These are phyloP conservation scores for Colletotrichum tofieldiae DNA, from an alignment of 2,329 filamentous ascomycete genomes.

Conservation along the genomic window DNA sequence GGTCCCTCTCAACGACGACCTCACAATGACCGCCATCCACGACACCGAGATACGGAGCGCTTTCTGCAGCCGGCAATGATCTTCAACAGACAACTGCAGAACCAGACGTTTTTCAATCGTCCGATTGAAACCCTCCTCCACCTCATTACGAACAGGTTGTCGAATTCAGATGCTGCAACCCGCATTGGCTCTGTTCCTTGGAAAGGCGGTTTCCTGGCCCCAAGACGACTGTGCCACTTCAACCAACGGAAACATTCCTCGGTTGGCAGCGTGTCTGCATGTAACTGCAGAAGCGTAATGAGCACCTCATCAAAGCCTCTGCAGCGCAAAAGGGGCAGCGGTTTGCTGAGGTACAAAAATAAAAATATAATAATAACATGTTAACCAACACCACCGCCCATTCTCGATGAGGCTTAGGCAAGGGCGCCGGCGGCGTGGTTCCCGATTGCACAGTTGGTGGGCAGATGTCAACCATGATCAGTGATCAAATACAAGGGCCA, in stretches of 20 bases:
- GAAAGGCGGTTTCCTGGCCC: neutral
- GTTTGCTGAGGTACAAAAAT: slow-evolving; percentile 12
- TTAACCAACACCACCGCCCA: neutral
- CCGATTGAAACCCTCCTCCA: neutral
- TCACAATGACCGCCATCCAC: neutral
- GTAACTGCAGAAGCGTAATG: slow-evolving; percentile 42
- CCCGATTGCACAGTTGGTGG: slow-evolving; percentile 17
- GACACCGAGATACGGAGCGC: neutral
- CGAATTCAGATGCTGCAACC: neutral
- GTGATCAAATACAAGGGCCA: slow-evolving; percentile 7
- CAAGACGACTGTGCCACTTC: slow-evolving; percentile 1
- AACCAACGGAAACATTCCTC: slow-evolving; percentile 19
- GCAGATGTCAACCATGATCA: slow-evolving; percentile 12
- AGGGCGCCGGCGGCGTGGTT: slow-evolving; percentile 14
- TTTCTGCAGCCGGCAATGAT: neutral
- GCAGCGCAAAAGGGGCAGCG: slow-evolving; percentile 33
- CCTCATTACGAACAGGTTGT: neutral
- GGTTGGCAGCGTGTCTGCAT: slow-evolving; percentile 19
- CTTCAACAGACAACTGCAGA: neutral
- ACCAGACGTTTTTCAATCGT: neutral
- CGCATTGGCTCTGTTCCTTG: neutral
- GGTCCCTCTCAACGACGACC: neutral
- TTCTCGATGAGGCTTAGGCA: slow-evolving; percentile 3
- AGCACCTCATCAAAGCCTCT: slow-evolving; percentile 31
- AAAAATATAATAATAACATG: neutral